Base-by-base conservation (phyloP, 2,329 filamentous ascomycete species). In the Tolypocladium paradoxum region DNA sequence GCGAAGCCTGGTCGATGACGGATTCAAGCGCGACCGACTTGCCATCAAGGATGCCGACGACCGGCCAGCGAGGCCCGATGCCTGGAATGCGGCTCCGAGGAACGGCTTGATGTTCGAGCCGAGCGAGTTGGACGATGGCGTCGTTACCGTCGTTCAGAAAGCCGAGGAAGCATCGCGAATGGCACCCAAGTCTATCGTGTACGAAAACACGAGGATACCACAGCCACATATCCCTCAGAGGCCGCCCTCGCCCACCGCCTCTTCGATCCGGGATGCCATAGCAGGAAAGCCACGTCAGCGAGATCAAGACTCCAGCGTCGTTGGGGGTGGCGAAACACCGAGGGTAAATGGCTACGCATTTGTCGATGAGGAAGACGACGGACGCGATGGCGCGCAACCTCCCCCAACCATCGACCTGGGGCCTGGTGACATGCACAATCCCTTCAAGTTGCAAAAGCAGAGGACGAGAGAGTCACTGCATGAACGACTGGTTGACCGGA, bases 331-430 rank as follows among this genome's bases (percentile, higher is more conserved):
- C 54, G 90, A 95, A 68, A 97, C 92, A 0, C 93, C 92, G 0
- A 80, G 89, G 2, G 88, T 97, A 0, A 95, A 95, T 57, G 93
- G 93, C 1, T 99, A 96, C 67, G 82, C 90, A 0, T 97, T 96
- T 69, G 91, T 99, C 36, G 90, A 96, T 60, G 87, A 87, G 49
- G 76, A 80, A 40, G 79, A 81, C 0, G 76, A 76, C 18, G 72
- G 73, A 18, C 60, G 64, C 2, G 62, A 67, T 8, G n/a, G 52
- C 6, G 27, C 52, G 8, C 37, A 45, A 11, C 38, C 62, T 14
- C 56, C 65, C 47, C 70, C 74, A n/a, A 57, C 72, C 56, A 76
- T 86, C 62, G 70, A 84, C 52, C 71, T 87, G 8, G 78, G 82
- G 1, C 73, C 78, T 11, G 77, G 79, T 16, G 77, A 84, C 62